Evolutionary conservation across 345 rosid genomes (phyloP), one percentile per base, ranked within the genome.

Genomic region (Gossypium longicalyx): DNA sequence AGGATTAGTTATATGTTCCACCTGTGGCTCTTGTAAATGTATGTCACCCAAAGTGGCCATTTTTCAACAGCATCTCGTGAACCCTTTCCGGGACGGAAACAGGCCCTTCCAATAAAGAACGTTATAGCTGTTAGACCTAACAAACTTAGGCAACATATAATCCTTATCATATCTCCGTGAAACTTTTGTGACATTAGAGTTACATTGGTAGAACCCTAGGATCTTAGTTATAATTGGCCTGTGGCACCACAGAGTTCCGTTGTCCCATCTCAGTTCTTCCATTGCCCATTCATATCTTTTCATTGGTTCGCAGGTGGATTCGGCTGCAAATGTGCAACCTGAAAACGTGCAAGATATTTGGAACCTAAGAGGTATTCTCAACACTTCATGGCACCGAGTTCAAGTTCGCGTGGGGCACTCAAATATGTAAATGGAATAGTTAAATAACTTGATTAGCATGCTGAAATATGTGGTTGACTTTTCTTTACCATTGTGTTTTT

Each of bases 261-360:
- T 71, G 53, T n/a, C 49, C 9, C 5, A 57, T 1, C 29, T 56
- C 38, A 38, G 12, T 38, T 19, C 27, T 48, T 10, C 15, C 2
- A 20, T 20, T 56, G 6, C 60, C 27, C 25, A 52, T 52, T 51
- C 17, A 51, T 13, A 12, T 51, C 19, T 3, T 51, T 51, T 51
- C n/a, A 15, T 51, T 15, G 19, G 4, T 79, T 74, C 48, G 67
- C 86, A 93, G 99, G 98, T 90, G 75, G 98, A 93, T 79, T 78
- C 90, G 20, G 97, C 98, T 23, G 96, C 94, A 22, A 95, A 95
- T 79, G 91, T 95, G 66, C 99, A 95, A 74, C 99, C 98, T 10
- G 92, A 89, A 79, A 83, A 79, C 49, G 97, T 90, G 81, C 91
- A 87, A 80, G 86, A 85, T 49, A 85, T 95, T 29, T 95, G 98